Percentiles rank a stretch among this genome's conserved stretches.
Evolutionary conservation across 169 alveolate species (phyloP).

Genomic region (Eimeria tenella): DNA sequence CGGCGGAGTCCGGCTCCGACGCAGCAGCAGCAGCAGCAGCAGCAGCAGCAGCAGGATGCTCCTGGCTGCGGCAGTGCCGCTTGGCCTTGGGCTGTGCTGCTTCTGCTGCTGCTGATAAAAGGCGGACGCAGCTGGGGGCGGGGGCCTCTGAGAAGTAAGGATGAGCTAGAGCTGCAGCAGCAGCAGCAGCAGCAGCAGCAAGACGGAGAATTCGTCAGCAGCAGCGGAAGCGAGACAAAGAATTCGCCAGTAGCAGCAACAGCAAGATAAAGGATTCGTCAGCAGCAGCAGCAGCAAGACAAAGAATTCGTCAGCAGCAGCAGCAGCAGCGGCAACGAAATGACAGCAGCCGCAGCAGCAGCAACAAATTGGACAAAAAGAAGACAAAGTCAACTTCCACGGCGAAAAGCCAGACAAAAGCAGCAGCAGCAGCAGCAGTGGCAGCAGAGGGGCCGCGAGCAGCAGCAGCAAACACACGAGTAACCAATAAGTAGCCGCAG

Average conservation of each 20-base stretch:
- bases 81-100: slow-evolving; percentile 21
- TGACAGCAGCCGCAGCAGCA: neutral
- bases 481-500: too few relatives aligned
- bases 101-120: slow-evolving; percentile 18
- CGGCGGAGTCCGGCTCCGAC: neutral
- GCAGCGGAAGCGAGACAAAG: neutral
- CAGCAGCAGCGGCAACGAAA: neutral
- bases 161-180: slow-evolving; percentile 59
- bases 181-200: slow-evolving; percentile 11
- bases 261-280: neutral
- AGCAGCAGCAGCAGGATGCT: slow-evolving; percentile 45
- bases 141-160: slow-evolving; percentile 66
- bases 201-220: neutral
- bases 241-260: neutral
- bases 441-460: neutral
- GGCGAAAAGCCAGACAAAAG: too few relatives aligned
- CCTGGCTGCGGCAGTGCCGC: slow-evolving; percentile 36
- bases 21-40: slow-evolving; percentile 41
- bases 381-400: too few relatives aligned
- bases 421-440: neutral
- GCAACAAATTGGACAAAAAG: too few relatives aligned
- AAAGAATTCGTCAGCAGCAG: neutral
- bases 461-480: neutral
- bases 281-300: neutral
- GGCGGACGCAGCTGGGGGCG: slow-evolving; percentile 72